Evolutionary conservation across 768 basidiomycete species (phyloP).

Genomic region (Auricularia auricula-judae): DNA sequence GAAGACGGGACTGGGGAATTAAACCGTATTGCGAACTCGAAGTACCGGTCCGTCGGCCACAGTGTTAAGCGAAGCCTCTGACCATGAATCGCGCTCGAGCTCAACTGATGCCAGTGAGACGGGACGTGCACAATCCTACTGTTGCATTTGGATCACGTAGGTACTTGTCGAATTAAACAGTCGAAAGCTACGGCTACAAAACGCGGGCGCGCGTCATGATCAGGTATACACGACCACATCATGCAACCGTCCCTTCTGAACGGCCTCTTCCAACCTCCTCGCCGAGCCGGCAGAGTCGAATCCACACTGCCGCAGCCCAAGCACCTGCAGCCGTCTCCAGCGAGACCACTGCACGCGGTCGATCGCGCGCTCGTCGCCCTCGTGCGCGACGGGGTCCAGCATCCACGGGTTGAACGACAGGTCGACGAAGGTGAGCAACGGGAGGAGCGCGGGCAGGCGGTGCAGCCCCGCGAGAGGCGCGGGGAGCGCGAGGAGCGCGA

Average conservation of each 20-base stretch:
- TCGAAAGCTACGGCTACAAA: too few species aligned
- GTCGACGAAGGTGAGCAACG: constrained; percentile 51
- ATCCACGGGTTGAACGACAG: constrained; percentile 56
- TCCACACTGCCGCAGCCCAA: constrained; percentile 47
- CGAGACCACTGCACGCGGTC: constrained; percentile 35
- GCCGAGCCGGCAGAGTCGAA: constrained; percentile 33
- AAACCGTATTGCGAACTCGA: too few species aligned
- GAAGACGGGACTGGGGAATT: too few species aligned
- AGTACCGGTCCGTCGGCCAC: too few species aligned
- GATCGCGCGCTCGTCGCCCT: neutral
- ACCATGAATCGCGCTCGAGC: too few species aligned
- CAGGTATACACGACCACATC: constrained; percentile 33
- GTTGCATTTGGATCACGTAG: too few species aligned
- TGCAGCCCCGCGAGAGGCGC: constrained; percentile 35
- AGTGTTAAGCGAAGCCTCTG: too few species aligned
- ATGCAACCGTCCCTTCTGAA: constrained; percentile 58
- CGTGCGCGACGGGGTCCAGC: constrained; percentile 33
- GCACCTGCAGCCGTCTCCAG: constrained; percentile 39
- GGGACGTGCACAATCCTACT: too few species aligned
- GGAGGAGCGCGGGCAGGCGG: constrained; percentile 47
- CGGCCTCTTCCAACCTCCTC: constrained; percentile 12
- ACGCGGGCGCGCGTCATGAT: too few species aligned
- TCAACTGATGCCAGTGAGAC: too few species aligned
- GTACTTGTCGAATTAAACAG: too few species aligned
- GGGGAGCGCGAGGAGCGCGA: constrained; percentile 46